Percentiles rank a stretch among this genome's conserved stretches.
These are phyloP conservation scores for Penicillium cinerascens DNA, from an alignment of 495 filamentous ascomycete genomes.

Conservation along the genomic window DNA sequence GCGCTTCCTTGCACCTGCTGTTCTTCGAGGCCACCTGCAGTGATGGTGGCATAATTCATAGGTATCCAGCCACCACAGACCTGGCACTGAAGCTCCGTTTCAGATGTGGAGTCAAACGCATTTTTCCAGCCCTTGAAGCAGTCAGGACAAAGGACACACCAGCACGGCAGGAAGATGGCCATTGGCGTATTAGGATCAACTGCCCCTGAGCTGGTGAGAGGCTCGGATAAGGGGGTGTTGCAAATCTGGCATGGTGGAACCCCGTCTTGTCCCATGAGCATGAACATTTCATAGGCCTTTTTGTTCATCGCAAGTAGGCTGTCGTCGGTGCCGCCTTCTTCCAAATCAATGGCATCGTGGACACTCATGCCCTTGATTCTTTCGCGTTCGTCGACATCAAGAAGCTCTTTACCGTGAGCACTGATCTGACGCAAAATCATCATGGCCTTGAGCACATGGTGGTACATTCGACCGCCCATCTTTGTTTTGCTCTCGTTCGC, in stretches of 20 bases:
- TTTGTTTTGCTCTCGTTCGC: slow-evolving; percentile 51
- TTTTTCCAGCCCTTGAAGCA: slow-evolving; percentile 55
- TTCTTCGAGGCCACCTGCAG: slow-evolving; percentile 50
- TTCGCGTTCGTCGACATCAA: slow-evolving; percentile 76
- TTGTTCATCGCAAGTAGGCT: slow-evolving; percentile 52
- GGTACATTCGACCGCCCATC: slow-evolving; percentile 78
- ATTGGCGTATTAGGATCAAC: slow-evolving; percentile 59
- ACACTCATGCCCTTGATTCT: slow-evolving; percentile 72
- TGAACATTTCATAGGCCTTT: slow-evolving; percentile 77
- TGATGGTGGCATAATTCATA: slow-evolving; percentile 61
- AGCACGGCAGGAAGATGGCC: slow-evolving; percentile 77
- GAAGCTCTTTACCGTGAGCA: slow-evolving; percentile 84
- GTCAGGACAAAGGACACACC: slow-evolving; percentile 71
- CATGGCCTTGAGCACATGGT: slow-evolving; percentile 86
- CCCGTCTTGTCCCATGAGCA: slow-evolving; percentile 73
- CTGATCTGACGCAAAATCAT: slow-evolving; percentile 85
- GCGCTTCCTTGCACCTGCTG: slow-evolving; percentile 41
- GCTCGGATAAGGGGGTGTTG: slow-evolving; percentile 53
- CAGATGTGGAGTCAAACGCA: slow-evolving; percentile 20
- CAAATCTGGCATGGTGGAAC: slow-evolving; percentile 69
- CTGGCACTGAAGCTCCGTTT: slow-evolving; percentile 50
- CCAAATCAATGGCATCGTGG: slow-evolving; percentile 81
- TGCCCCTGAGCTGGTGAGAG: slow-evolving; percentile 40
- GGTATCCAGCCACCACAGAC: slow-evolving; percentile 61
- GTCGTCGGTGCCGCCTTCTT: slow-evolving; percentile 64